A percentile compares a stretch with the other conserved stretches of the same genome.
Evolutionary conservation across 163 green algal species (phyloP).

Genomic region (Coccomyxa subellipsoidea): DNA sequence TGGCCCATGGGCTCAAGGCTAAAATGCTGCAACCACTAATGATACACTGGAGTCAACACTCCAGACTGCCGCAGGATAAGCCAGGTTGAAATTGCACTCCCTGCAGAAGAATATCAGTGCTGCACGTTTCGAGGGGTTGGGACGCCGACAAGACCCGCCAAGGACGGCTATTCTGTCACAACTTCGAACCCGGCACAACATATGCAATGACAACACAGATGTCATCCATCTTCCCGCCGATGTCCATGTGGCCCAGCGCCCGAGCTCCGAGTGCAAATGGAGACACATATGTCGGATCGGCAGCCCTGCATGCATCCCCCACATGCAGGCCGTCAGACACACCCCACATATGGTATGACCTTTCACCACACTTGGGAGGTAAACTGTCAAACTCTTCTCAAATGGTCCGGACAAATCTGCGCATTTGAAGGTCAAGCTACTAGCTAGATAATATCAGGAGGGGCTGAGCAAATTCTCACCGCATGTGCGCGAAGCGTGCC

Average conservation of each 20-base stretch:
- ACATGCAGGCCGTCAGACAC: no score
- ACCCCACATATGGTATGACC: background rate
- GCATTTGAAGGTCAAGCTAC: background rate
- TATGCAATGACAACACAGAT: constrained; percentile 45
- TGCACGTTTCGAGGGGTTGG: no score
- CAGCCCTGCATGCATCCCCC: constrained; percentile 47
- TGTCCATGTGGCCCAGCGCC: constrained; percentile 43
- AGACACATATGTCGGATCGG: constrained; percentile 72
- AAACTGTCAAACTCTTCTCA: no score
- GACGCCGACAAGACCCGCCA: no score
- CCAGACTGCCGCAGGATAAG: no score
- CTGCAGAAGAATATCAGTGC: no score
- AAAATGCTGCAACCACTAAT: no score
- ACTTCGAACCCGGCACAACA: background rate
- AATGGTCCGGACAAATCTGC: no score
- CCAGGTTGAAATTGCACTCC: no score
- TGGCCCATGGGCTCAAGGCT: no score
- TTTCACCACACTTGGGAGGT: background rate
- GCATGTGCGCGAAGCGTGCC: constrained; percentile 65
- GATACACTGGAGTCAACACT: no score
- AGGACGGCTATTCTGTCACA: background rate
- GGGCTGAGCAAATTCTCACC: background rate
- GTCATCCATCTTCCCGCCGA: constrained; percentile 88
- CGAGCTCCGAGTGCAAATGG: constrained; percentile 84
- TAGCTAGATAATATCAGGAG: background rate